Evolutionary conservation across 2,329 filamentous ascomycete genomes (phyloP).

Genomic region (Corynespora cassiicola): DNA sequence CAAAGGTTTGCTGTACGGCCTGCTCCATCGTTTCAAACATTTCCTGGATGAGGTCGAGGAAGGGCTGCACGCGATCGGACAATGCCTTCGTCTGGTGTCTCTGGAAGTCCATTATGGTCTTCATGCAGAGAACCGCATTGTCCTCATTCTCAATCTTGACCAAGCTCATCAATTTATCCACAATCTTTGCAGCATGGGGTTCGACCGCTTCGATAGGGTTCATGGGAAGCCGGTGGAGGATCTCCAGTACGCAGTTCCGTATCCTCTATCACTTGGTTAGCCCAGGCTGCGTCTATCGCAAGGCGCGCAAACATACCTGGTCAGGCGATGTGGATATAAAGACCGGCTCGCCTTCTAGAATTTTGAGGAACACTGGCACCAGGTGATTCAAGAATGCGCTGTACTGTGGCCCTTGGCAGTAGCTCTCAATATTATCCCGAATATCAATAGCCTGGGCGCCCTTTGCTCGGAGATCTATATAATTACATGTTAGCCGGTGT

Average conservation of each 20-base stretch:
- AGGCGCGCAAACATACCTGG: constrained; percentile 66
- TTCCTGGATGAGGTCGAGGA: constrained; percentile 90
- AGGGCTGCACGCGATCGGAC: constrained; percentile 81
- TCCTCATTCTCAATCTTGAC: constrained; percentile 96
- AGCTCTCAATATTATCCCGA: constrained; percentile 90
- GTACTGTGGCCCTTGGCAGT: constrained; percentile 80
- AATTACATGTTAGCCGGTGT: constrained; percentile 21
- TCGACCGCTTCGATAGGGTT: constrained; percentile 82
- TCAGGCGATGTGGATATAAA: constrained; percentile 91
- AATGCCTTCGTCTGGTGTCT: constrained; percentile 88
- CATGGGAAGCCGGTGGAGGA: constrained; percentile 84
- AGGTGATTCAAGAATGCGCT: constrained; percentile 82
- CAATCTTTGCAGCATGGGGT: constrained; percentile 84
- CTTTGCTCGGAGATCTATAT: constrained; percentile 78
- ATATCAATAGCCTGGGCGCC: constrained; percentile 83
- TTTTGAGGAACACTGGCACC: constrained; percentile 86
- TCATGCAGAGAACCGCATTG: constrained; percentile 97
- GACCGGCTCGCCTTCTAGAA: constrained; percentile 83
- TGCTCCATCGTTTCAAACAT: constrained; percentile 95
- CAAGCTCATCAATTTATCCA: constrained; percentile 87
- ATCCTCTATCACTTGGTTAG: constrained; percentile 68
- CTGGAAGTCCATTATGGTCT: constrained; percentile 96
- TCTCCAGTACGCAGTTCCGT: constrained; percentile 91
- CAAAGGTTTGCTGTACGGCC: constrained; percentile 93
- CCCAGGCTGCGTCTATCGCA: constrained; percentile 5